phyloP scores from a whole-genome alignment of 352 stramenopile species.

The Elongisporangium undulatum region DNA sequence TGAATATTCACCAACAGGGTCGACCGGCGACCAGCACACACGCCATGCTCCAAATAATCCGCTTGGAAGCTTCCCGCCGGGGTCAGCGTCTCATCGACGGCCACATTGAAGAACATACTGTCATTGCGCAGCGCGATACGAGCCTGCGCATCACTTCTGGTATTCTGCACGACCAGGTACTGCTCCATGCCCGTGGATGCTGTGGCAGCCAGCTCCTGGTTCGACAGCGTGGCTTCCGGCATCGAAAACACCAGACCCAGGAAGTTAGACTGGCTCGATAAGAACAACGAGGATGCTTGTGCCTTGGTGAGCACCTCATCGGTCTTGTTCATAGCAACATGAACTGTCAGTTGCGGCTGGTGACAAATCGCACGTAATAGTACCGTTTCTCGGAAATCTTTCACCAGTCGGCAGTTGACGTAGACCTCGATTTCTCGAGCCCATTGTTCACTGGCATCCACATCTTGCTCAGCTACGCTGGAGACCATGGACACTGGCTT shows the following conservation, averaged over 20 bases:
- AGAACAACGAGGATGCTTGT: constrained; percentile 15
- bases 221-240: constrained; percentile 58
- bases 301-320: constrained; percentile 26
- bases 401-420: constrained; percentile 83
- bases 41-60: constrained; percentile 60
- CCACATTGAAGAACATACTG: constrained; percentile 80
- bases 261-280: constrained; percentile 65
- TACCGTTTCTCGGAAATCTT: constrained; percentile 85
- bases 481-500: constrained; percentile 13
- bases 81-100: constrained; percentile 44
- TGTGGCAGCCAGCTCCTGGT: constrained; percentile 19
- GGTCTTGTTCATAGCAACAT: constrained; percentile 42
- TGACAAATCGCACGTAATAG: constrained; percentile 75
- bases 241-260: constrained; percentile 79
- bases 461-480: constrained; percentile 6
- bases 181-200: constrained; percentile 42
- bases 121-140: constrained; percentile 78
- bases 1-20: constrained; percentile 72
- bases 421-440: constrained; percentile 86
- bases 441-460: constrained; percentile 46
- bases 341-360: constrained; percentile 69
- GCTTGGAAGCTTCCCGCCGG: constrained; percentile 35
- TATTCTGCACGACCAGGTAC: constrained; percentile 78
- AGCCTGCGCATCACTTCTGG: constrained; percentile 51
- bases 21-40: constrained; percentile 58